These are phyloP conservation scores for Hondaea fermentalgiana DNA, from an alignment of 108 stramenopile species.

Conservation along the genomic window DNA sequence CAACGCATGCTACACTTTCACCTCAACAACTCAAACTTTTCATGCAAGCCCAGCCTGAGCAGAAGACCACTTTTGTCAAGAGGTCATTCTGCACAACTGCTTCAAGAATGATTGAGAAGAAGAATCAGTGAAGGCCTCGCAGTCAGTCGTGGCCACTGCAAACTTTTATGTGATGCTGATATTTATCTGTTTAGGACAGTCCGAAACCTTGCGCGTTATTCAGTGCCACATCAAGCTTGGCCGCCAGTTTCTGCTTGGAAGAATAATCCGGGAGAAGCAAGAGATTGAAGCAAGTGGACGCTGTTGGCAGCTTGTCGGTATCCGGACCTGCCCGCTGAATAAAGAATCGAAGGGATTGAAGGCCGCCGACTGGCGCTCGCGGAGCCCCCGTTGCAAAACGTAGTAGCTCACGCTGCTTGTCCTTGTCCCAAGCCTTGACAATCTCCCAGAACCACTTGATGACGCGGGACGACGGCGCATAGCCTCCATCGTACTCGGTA, in stretches of 20 bases:
- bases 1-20: no score
- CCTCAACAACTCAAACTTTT: no score
- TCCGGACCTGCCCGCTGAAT: not conserved
- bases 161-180: not conserved
- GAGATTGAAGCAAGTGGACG: not conserved
- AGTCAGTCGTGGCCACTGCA: no score
- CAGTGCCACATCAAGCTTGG: not conserved
- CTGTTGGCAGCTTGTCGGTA: not conserved
- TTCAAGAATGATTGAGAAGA: no score
- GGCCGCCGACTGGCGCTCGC: not conserved
- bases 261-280: not conserved
- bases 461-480: not conserved
- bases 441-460: not conserved
- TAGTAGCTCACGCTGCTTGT: not conserved
- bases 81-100: no score
- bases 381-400: not conserved
- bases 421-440: not conserved
- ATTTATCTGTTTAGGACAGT: not conserved
- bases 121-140: no score
- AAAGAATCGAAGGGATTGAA: not conserved
- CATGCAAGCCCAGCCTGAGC: no score
- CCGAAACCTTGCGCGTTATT: not conserved
- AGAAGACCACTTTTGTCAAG: no score
- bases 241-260: not conserved
- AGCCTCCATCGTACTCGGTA: not conserved